These are phyloP conservation scores for Zymoseptoria crescenta DNA, from an alignment of 2,329 filamentous ascomycete species.

Conservation along the genomic window DNA sequence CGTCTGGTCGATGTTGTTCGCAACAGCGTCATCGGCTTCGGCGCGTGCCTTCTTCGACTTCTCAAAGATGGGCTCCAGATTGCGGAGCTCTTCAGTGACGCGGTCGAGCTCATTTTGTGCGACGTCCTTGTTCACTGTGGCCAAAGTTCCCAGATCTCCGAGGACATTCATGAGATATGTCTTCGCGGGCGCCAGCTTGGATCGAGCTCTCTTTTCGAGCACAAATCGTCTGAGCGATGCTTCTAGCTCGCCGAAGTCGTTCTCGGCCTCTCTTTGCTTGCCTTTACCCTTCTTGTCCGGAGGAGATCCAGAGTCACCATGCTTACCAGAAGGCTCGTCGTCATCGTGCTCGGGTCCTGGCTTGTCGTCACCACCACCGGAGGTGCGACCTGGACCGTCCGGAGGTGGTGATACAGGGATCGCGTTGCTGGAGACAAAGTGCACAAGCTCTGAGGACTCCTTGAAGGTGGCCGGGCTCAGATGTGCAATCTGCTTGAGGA, in stretches of 20 bases:
- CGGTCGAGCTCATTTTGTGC: slow-evolving; percentile 77
- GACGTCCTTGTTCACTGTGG: slow-evolving; percentile 78
- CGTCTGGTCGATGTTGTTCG: slow-evolving; percentile 73
- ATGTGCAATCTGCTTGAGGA: slow-evolving; percentile 77
- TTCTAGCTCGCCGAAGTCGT: slow-evolving; percentile 85
- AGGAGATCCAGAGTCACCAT: slow-evolving; percentile 36
- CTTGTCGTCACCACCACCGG: slow-evolving; percentile 28
- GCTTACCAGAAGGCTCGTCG: slow-evolving; percentile 49
- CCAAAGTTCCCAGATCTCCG: slow-evolving; percentile 74
- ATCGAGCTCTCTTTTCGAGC: slow-evolving; percentile 87
- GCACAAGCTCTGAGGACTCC: slow-evolving; percentile 83
- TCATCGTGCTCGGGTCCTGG: slow-evolving; percentile 37
- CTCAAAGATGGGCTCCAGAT: slow-evolving; percentile 79
- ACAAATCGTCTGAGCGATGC: slow-evolving; percentile 86
- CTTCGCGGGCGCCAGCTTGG: slow-evolving; percentile 89
- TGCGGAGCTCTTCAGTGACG: slow-evolving; percentile 69
- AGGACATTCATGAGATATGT: slow-evolving; percentile 93
- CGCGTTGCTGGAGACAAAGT: slow-evolving; percentile 96
- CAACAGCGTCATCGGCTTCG: slow-evolving; percentile 73
- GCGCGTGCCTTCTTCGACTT: slow-evolving; percentile 70
- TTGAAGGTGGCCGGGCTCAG: slow-evolving; percentile 92
- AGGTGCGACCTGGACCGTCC: slow-evolving; percentile 31
- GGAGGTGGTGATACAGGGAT: slow-evolving; percentile 63
- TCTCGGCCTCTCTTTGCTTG: slow-evolving; percentile 65
- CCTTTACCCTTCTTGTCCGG: slow-evolving; percentile 53